Base-by-base conservation (phyloP, 352 stramenopile species). In the Globisporangium spinosum region DNA sequence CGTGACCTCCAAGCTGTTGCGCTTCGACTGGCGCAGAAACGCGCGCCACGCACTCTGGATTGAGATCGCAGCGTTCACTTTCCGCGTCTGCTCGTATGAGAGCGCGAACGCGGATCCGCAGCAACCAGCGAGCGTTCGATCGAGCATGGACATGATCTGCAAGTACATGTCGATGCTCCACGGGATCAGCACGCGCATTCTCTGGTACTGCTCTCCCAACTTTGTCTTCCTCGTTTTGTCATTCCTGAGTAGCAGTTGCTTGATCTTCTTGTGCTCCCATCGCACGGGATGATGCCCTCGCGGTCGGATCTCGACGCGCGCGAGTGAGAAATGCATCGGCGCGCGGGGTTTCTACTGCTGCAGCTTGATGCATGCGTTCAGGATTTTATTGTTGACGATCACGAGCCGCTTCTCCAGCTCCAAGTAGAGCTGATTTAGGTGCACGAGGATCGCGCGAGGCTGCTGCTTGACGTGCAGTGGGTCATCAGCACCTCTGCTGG, bases 111-210 rank as follows among this genome's bases (percentile, higher is more conserved):
- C 64, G 3, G 80, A 45, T 7, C 56, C 49, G 65, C 64, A 64
- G 47, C 35, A 47, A 4, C n/a, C n/a, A 20, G 25, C 55, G 27
- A 60, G 22, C 20, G 23, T 27, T 3, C 68, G 64, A 56, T 89
- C 61, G n/a, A 87, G 72, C 54, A 71, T 75, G 4, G 78, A 59
- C 61, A 87, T 77, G 40, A 93, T 75, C 47, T 89, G 81, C 68
- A 90, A 45, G 45, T 91, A 89, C 84, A 93, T 93, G 59, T 91
- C 84, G 62, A 93, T 83, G 12, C 81, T 93, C 79, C 79, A 91
- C 2, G 82, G 82, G 29, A 93, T 74, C 27, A 93, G 86, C 47
- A 88, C 84, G 25, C 68, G 77, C 73, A 93, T 87, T 43, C 77
- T 79, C 6, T 53, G 43, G 65, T 93, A 93, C 29, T 47, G 27